These are phyloP conservation scores for Mycena filopes DNA, from an alignment of 768 basidiomycete species.

Conservation along the genomic window DNA sequence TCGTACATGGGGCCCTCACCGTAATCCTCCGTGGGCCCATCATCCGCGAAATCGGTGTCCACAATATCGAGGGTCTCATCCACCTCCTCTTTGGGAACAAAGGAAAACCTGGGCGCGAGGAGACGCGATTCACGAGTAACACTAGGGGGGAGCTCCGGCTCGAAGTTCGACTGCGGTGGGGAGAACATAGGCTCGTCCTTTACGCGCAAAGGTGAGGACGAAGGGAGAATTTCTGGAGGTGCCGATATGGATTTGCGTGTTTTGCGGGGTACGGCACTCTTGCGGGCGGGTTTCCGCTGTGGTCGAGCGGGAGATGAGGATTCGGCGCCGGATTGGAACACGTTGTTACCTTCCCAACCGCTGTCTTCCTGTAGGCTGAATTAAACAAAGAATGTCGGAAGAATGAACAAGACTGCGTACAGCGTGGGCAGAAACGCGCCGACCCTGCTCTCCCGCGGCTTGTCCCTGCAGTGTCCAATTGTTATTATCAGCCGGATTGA, in stretches of 20 bases:
- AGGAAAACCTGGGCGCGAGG: constrained; percentile 34
- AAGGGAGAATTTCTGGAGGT: constrained; percentile 65
- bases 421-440: constrained; percentile 61
- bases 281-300: constrained; percentile 51
- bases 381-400: constrained; percentile 12
- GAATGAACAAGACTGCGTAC: constrained; percentile 39
- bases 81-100: constrained; percentile 39
- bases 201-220: constrained; percentile 52
- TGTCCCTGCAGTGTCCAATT: constrained; percentile 47
- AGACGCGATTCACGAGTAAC: constrained; percentile 43
- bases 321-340: constrained; percentile 91
- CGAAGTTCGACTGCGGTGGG: constrained; percentile 67
- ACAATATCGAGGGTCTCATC: constrained; percentile 38
- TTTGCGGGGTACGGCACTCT: constrained; percentile 56
- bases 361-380: constrained; percentile 63
- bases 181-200: constrained; percentile 43
- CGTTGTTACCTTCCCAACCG: constrained; percentile 92
- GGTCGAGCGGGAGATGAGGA: constrained; percentile 83
- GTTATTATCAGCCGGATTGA: constrained; percentile 17
- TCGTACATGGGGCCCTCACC: constrained; percentile 13
- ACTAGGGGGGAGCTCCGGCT: constrained; percentile 58
- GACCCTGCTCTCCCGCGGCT: constrained; percentile 61
- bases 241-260: constrained; percentile 79
- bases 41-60: constrained; percentile 28
- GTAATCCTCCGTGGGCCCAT: constrained; percentile 29